Evolutionary conservation across 2,329 filamentous ascomycete genomes (phyloP).

Genomic region (Trichophyton verrucosum): DNA sequence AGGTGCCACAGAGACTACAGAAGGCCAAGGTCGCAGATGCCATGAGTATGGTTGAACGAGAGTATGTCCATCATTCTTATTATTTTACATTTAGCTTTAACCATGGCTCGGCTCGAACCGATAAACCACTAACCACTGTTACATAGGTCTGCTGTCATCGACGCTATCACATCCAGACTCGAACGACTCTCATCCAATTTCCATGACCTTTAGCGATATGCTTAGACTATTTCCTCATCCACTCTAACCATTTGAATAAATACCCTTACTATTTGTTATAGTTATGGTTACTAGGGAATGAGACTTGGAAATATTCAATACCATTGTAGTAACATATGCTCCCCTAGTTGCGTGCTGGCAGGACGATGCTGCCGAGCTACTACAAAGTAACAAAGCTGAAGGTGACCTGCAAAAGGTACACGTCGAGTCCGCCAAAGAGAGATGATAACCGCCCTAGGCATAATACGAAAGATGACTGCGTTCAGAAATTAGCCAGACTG

Average conservation of each 20-base stretch:
- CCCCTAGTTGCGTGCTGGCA: background rate
- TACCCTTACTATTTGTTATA: background rate
- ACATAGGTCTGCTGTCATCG: slow-evolving; percentile 31
- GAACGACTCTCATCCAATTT: slow-evolving; percentile 29
- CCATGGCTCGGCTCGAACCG: too few relatives aligned
- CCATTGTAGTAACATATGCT: too few relatives aligned
- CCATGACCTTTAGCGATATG: background rate
- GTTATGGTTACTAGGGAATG: background rate
- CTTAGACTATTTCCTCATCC: background rate
- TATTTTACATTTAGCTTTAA: background rate
- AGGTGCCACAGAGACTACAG: slow-evolving; percentile 32
- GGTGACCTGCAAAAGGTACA: too few relatives aligned
- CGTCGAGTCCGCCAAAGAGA: too few relatives aligned
- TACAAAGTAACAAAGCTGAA: too few relatives aligned
- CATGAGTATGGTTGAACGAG: slow-evolving; percentile 40
- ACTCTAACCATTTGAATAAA: background rate
- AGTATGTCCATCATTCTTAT: slow-evolving; percentile 22
- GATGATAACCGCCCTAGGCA: too few relatives aligned
- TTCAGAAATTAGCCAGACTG: too few relatives aligned
- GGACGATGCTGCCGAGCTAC: too few relatives aligned
- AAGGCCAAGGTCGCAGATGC: slow-evolving; percentile 36
- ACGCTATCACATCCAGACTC: slow-evolving; percentile 31
- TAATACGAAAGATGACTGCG: too few relatives aligned
- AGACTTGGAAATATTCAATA: too few relatives aligned
- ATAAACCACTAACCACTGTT: background rate